A percentile compares a stretch with the other conserved stretches of the same genome.
These are phyloP conservation scores for Colletotrichum truncatum DNA, from an alignment of 2,329 filamentous ascomycete species.

Conservation along the genomic window DNA sequence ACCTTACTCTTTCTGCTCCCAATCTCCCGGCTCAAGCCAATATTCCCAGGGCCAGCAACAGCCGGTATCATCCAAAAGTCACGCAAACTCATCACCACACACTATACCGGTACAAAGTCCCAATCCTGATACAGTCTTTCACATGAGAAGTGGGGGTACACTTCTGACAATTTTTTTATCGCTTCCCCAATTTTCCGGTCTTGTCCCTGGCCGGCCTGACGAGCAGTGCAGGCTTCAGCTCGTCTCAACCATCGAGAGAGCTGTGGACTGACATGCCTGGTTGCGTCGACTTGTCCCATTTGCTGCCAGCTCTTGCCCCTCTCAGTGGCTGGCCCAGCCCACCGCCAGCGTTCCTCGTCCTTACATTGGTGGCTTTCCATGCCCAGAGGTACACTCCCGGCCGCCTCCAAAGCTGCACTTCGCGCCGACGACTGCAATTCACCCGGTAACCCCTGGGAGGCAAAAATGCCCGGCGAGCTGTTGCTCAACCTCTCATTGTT, in stretches of 20 bases:
- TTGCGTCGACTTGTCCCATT: constrained; percentile 13
- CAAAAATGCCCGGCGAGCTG: constrained; percentile 14
- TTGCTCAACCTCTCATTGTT: background rate
- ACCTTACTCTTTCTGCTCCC: background rate
- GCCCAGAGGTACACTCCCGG: background rate
- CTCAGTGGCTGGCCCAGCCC: constrained; percentile 10
- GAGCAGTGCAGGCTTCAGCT: constrained; percentile 10
- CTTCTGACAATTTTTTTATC: background rate
- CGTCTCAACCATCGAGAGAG: constrained; percentile 18
- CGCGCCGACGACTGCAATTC: constrained; percentile 2
- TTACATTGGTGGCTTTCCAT: constrained; percentile 24
- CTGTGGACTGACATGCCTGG: constrained; percentile 24
- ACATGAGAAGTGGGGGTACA: constrained; percentile 28
- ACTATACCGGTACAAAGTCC: background rate
- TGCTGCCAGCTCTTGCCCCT: constrained; percentile 9
- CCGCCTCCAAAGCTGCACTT: background rate
- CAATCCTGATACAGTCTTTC: constrained; percentile 13
- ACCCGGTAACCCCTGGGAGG: constrained; percentile 22
- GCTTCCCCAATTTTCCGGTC: constrained; percentile 21
- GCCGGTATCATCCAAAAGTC: background rate
- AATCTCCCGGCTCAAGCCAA: background rate
- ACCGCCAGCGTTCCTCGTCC: constrained; percentile 1
- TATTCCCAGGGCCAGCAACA: background rate
- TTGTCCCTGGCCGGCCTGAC: constrained; percentile 8
- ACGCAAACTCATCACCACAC: constrained; percentile 10